Percentiles rank a stretch among this genome's conserved stretches.
Conservation (phyloP, 495 filamentous ascomycete genomes). For the Baudoinia panamericana region DNA sequence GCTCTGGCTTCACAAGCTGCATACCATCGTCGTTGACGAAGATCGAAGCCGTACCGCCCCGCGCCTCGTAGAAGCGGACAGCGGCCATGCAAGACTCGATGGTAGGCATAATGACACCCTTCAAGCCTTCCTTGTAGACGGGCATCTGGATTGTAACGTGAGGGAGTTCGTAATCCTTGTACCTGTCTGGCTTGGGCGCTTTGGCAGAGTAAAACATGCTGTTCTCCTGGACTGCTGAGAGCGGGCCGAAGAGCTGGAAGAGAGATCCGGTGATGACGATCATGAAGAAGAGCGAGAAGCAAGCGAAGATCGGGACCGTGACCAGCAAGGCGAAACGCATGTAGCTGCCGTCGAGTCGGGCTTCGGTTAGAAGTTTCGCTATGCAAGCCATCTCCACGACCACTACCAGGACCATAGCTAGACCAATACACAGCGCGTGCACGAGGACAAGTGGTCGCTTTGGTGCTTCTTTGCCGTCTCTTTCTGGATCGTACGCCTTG, state of each 20-base stretch:
- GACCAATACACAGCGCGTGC: slow-evolving; percentile 14
- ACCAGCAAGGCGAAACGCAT: slow-evolving; percentile 12
- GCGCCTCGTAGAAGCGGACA: slow-evolving; percentile 52
- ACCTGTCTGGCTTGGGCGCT: slow-evolving; percentile 29
- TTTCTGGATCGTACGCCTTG: slow-evolving; percentile 6
- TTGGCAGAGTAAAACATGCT: slow-evolving; percentile 48
- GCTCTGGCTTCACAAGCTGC: slow-evolving; percentile 35
- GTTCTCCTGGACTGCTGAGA: slow-evolving; percentile 41
- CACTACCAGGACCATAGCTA: slow-evolving; percentile 11
- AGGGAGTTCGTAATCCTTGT: slow-evolving; percentile 40
- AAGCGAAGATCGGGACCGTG: slow-evolving; percentile 12
- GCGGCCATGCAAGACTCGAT: slow-evolving; percentile 48
- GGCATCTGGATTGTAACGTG: slow-evolving; percentile 66
- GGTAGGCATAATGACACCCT: slow-evolving; percentile 47
- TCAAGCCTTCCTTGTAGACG: slow-evolving; percentile 61
- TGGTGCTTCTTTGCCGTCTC: slow-evolving; percentile 11
- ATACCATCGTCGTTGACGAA: slow-evolving; percentile 40
- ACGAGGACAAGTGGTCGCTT: slow-evolving; percentile 14
- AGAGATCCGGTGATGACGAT: slow-evolving; percentile 22
- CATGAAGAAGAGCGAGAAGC: slow-evolving; percentile 18
- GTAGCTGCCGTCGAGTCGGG: slow-evolving; percentile 8
- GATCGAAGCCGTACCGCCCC: slow-evolving; percentile 37
- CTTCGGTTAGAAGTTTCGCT: slow-evolving; percentile 9
- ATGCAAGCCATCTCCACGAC: slow-evolving; percentile 14
- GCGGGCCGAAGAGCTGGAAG: slow-evolving; percentile 46